Evolutionary conservation across 371 early-diverging fungal species (phyloP), one percentile per base, ranked within the genome.

Genomic region (Circinella umbellata): DNA sequence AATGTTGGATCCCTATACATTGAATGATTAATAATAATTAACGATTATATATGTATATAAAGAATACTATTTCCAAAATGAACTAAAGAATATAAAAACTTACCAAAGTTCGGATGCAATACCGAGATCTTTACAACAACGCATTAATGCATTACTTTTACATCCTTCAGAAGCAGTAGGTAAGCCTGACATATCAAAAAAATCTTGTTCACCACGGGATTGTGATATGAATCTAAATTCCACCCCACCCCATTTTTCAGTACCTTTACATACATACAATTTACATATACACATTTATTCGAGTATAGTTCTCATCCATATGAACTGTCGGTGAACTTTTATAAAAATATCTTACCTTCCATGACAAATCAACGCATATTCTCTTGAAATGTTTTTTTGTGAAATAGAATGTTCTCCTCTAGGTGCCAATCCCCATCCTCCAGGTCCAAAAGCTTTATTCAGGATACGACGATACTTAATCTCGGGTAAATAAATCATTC

Each of bases 71-170:
- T 11, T 13, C 3, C 9, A 14, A 20, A 18, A 13, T 35, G 7
- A 27, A 17, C 37, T 54, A 54, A 20, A 7, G 15, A 34, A 57
- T 8, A 59, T 59, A 59, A 6, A 13, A 37, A 36, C 66, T 73
- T 77, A 78, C 99, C 98, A 98, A 69, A 98, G 81, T 77, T 98
- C 98, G 46, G 90, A 91, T 10, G 96, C 95, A 61, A 96, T 84
- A 42, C 98, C 98, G 57, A 98, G 79, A 82, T 98, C 99, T 77
- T 98, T 98, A 85, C 98, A 98, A 81, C 98, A 97, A 48, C 98
- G 88, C 91, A 97, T 94, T 70, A 98, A 80, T 9, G 99, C 98
- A 75, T 97, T 98, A 59, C 93, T 92, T 76, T 95, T 97, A 75
- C 92, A 91, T 5, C 96, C 97, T 83, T 98, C 98, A 0, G 94